Conservation (phyloP, 345 rosid species). For the Populus euphratica region DNA sequence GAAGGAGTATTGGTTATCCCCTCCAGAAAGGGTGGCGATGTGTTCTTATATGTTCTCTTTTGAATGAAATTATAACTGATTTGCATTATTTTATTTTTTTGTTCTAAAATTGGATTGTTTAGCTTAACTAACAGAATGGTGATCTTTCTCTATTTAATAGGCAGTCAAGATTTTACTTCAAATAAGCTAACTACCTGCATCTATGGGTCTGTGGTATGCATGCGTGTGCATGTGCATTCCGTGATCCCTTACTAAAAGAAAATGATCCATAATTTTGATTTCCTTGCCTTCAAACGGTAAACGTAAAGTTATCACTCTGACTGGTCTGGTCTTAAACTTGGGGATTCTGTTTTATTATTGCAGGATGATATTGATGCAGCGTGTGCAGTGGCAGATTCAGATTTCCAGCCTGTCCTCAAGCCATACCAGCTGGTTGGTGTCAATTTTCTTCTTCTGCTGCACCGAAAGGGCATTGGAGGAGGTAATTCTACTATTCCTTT, state of each 20-base stretch:
- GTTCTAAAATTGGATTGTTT: neutral
- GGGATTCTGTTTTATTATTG: neutral
- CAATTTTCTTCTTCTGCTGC: conserved; percentile 88
- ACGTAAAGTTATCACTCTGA: neutral
- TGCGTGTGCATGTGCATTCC: neutral
- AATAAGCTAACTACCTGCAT: neutral
- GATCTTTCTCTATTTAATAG: conserved; percentile 9
- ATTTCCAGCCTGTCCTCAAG: conserved; percentile 82
- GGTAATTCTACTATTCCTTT: conserved; percentile 38
- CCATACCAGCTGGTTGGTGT: conserved; percentile 96
- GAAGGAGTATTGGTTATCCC: neutral
- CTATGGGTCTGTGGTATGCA: neutral
- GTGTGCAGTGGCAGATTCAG: conserved; percentile 62
- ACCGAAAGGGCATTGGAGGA: conserved; percentile 81
- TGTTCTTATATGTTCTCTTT: neutral
- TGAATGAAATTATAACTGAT: neutral
- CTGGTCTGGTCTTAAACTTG: neutral
- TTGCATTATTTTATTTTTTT: neutral
- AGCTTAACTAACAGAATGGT: neutral
- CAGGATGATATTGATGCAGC: conserved; percentile 86
- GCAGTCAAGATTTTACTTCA: conserved; percentile 1
- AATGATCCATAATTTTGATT: neutral
- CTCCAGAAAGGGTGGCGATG: neutral
- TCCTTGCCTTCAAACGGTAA: neutral
- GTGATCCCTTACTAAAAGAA: neutral